Conservation (phyloP, 305 asterid genomes). For the Fraxinus sp. region DNA sequence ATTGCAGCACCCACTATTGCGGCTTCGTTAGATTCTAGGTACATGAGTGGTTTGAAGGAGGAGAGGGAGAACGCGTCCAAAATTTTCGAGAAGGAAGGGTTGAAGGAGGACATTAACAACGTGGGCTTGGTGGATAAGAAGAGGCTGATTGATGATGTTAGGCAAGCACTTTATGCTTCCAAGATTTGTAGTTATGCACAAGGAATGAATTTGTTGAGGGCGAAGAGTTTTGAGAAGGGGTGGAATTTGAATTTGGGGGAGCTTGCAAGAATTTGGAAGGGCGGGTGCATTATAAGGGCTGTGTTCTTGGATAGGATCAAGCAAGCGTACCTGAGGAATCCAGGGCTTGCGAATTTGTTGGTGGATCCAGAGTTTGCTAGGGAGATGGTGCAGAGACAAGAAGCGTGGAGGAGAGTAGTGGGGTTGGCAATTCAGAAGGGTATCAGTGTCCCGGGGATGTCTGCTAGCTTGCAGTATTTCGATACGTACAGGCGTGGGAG, state of each 20-base stretch:
- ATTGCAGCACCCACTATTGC: conserved; percentile 92
- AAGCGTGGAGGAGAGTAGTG: conserved; percentile 89
- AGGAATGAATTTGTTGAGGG: conserved; percentile 83
- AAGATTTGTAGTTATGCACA: conserved; percentile 93
- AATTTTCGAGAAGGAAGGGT: conserved; percentile 58
- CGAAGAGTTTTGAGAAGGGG: conserved; percentile 79
- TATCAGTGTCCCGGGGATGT: conserved; percentile 72
- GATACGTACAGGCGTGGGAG: conserved; percentile 76
- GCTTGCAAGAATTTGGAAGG: conserved; percentile 89
- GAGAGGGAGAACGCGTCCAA: conserved; percentile 61
- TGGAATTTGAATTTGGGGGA: conserved; percentile 91
- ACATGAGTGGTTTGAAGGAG: conserved; percentile 80
- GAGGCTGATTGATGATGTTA: conserved; percentile 76
- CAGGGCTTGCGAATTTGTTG: conserved; percentile 64
- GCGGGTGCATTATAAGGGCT: conserved; percentile 90
- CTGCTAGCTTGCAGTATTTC: conserved; percentile 71
- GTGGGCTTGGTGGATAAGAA: conserved; percentile 53
- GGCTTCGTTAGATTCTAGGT: conserved; percentile 73
- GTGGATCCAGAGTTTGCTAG: conserved; percentile 83
- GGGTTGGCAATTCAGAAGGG: conserved; percentile 64
- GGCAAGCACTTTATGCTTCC: conserved; percentile 89
- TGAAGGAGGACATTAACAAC: conserved; percentile 47
- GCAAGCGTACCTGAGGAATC: conserved; percentile 79
- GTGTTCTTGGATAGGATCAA: conserved; percentile 88
- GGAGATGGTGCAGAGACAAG: conserved; percentile 97